Evolutionary conservation across 2,329 filamentous ascomycete species (phyloP).

Genomic region (Leptographium flavum): DNA sequence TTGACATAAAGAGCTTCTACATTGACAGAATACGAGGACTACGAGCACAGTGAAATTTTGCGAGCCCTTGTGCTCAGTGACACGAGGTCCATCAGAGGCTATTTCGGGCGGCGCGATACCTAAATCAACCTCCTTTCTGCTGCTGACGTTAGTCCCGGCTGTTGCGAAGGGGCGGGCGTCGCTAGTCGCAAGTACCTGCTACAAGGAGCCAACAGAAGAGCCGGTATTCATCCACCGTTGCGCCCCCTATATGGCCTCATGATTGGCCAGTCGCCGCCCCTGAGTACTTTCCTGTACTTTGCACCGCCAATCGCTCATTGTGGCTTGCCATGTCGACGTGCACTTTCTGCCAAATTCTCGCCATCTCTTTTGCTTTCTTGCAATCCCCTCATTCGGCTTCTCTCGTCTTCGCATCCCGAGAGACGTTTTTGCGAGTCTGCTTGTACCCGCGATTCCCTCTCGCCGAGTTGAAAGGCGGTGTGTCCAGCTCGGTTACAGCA

Average conservation of each 20-base stretch:
- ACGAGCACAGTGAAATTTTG: no score
- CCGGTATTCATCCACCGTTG: neutral
- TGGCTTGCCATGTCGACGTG: neutral
- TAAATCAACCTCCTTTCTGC: no score
- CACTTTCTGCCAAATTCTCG: conserved; percentile 1
- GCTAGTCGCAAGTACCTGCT: neutral
- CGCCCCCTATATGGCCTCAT: neutral
- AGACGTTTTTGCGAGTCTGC: neutral
- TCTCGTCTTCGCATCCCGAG: neutral
- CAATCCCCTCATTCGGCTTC: neutral
- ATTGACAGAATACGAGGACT: no score
- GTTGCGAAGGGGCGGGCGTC: neutral
- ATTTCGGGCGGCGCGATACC: no score
- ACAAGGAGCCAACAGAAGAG: neutral
- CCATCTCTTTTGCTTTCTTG: conserved; percentile 1
- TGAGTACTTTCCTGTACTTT: neutral
- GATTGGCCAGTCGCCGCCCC: neutral
- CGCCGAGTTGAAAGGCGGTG: neutral
- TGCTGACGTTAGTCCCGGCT: neutral
- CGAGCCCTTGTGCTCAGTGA: no score
- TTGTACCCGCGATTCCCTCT: neutral
- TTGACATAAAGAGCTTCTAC: no score
- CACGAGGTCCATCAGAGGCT: no score
- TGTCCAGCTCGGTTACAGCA: no score
- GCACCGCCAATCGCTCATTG: neutral